Evolutionary conservation across 225 moss, liverwort and hornwort species (phyloP), one percentile per base, ranked within the genome.

Genomic region (Marchantia paleacea): DNA sequence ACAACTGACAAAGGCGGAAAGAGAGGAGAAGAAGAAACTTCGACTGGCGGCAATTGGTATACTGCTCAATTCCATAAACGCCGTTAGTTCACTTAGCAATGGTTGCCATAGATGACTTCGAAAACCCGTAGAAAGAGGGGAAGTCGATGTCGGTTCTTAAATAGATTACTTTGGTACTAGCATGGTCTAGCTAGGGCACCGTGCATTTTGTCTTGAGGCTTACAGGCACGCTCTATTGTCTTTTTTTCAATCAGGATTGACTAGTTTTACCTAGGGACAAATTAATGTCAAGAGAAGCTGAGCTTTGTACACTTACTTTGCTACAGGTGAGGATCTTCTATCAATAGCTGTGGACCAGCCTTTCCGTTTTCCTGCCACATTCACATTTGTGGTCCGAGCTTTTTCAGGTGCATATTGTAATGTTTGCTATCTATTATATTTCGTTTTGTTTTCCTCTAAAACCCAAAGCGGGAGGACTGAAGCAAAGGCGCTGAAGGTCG

Each of bases 291-390:
- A 39, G 39, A 39, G 39, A 39, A 16, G 72, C 72, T 72, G 72
- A 55, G 26, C 14, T 24, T 5, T 0, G 0, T 31, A 7, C 53
- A 9, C 4, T 22, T 9, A 3, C 20, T 20, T 55, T 24, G 18
- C 18, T 81, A 77, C 91, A 96, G 96, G 96, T 58, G 99, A 99
- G 92, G 99, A 99, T 86, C 85, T 99, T 71, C 75, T 99, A 65
- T 89, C 92, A 13, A 99, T 99, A 78, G 92, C 92, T 76, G 90
- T 90, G 81, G 99, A 99, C 71, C 99, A 99, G 77, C 99, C 99
- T 66, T 99, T 99, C 62, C 90, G 99, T 77, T 99, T 99, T 84
- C 99, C 99, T 63, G 99, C 99, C 60, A 99, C 99, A 55, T 99
- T 99, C 87, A 99, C 99, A 50, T 99, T 99, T 84, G 99, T 99